Evolutionary conservation across 2,329 filamentous ascomycete genomes (phyloP), one percentile per base, ranked within the genome.

Genomic region (Aspergillus alliaceus): DNA sequence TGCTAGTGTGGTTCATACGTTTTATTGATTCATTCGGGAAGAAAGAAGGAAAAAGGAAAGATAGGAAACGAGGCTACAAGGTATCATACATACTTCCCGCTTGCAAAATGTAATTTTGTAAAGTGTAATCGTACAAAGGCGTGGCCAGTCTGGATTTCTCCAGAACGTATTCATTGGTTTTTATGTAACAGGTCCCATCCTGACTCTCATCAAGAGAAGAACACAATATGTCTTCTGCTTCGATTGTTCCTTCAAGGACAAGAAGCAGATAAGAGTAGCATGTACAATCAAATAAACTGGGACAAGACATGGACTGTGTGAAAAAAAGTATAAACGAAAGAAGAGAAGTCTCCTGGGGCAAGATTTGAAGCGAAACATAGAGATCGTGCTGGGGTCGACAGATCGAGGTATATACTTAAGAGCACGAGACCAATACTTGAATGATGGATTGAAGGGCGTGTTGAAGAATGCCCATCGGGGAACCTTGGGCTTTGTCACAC

Each of bases 181-280:
- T 50, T 59, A 61, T 60, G 31, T 56, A 54, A 62, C 54, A 60
- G 29, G 46, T 51, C 52, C 24, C 46, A 53, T 58, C 54, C 32
- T 40, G 35, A 40, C 50, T 60, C 57, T 56, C 54, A 49, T 58
- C 57, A 57, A 59, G 57, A 51, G 59, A 61, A 55, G 24, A 52
- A 34, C 49, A 58, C 53, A 49, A 54, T 44, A 18, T 40, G 42
- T 51, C 53, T 46, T 40, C 37, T 27, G 40, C 53, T 56, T 58
- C 56, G 51, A 35, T 51, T 51, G 48, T 53, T 59, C 58, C 58
- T 40, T 54, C 59, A 59, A 53, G 54, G 58, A 60, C 47, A 54
- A 56, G 54, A 35, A 56, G 56, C 54, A 53, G 44, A 56, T 35
- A 54, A 49, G 51, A 46, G 50, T 58, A 56, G 42, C 52, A 63